Conservation (phyloP, 495 filamentous ascomycete species). For the Penicillium canescens region DNA sequence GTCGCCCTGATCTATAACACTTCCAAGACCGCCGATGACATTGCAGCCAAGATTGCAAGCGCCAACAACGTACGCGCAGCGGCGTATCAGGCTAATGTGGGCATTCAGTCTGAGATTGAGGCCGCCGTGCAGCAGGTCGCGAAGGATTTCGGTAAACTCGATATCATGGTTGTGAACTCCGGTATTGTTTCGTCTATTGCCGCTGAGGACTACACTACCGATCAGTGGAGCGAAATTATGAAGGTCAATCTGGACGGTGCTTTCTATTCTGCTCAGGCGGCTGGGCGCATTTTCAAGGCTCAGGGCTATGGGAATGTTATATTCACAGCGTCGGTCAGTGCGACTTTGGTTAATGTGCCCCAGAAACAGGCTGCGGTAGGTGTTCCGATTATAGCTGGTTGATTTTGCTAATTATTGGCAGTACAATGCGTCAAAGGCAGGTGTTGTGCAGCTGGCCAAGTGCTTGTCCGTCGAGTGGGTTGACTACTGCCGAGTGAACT, state of each 20-base stretch:
- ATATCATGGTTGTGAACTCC: conserved; percentile 77
- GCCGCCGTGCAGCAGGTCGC: conserved; percentile 54
- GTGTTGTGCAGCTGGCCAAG: conserved; percentile 36
- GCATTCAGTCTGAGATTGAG: conserved; percentile 54
- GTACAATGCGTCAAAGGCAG: conserved; percentile 45
- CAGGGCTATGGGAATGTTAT: conserved; percentile 43
- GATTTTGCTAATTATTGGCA: conserved; percentile 4
- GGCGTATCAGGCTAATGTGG: conserved; percentile 72
- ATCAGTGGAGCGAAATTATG: conserved; percentile 41
- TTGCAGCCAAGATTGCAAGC: conserved; percentile 69
- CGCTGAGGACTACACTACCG: conserved; percentile 36
- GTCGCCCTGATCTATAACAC: conserved; percentile 75
- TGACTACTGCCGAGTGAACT: conserved; percentile 43
- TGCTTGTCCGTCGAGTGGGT: conserved; percentile 41
- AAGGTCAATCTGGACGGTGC: conserved; percentile 49
- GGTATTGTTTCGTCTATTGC: conserved; percentile 56
- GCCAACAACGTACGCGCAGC: conserved; percentile 64
- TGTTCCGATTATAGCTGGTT: not conserved
- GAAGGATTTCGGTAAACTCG: conserved; percentile 66
- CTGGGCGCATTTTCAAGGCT: conserved; percentile 39
- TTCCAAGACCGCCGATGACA: conserved; percentile 64
- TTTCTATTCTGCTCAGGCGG: conserved; percentile 47
- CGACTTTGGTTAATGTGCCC: conserved; percentile 45
- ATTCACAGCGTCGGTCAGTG: conserved; percentile 44
- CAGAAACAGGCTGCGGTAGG: conserved; percentile 42